Conservation (phyloP, 1,284 basidiomycete genomes). For the Hortiboletus rubellus region DNA sequence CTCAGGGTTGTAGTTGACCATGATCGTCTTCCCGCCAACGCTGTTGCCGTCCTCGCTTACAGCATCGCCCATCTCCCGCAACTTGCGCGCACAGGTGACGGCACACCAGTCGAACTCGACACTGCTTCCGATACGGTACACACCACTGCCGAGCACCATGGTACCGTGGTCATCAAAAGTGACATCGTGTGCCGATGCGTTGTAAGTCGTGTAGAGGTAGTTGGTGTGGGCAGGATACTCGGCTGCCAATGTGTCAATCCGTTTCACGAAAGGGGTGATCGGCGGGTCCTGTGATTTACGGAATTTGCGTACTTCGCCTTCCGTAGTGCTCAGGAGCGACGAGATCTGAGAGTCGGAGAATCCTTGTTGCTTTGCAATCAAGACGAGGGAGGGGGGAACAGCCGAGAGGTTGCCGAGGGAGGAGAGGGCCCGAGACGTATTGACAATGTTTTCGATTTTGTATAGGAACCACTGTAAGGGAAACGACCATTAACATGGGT, state of each 20-base stretch:
- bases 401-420: constrained; percentile 66
- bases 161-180: constrained; percentile 96
- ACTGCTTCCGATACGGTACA: constrained; percentile 97
- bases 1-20: constrained; percentile 99
- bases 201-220: constrained; percentile 99
- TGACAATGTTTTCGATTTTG: constrained; percentile 98
- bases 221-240: constrained; percentile 99
- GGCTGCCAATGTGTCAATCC: constrained; percentile 98
- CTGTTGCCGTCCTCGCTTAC: constrained; percentile 16
- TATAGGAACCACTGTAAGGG: constrained; percentile 87
- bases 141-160: constrained; percentile 98
- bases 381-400: constrained; percentile 70
- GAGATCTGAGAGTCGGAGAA: constrained; percentile 96
- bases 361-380: constrained; percentile 86
- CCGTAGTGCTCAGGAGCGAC: constrained; percentile 66
- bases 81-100: constrained; percentile 92
- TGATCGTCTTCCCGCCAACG: constrained; percentile 66
- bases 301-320: constrained; percentile 78
- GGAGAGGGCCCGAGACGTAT: constrained; percentile 75
- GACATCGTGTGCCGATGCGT: constrained; percentile 94
- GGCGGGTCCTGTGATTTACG: constrained; percentile 74
- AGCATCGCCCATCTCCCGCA: constrained; percentile 86
- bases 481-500: not conserved
- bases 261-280: constrained; percentile 97
- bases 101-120: constrained; percentile 99